These are phyloP conservation scores for Pichia sp. DNA, from an alignment of 1,139 yeast species.

Conservation along the genomic window DNA sequence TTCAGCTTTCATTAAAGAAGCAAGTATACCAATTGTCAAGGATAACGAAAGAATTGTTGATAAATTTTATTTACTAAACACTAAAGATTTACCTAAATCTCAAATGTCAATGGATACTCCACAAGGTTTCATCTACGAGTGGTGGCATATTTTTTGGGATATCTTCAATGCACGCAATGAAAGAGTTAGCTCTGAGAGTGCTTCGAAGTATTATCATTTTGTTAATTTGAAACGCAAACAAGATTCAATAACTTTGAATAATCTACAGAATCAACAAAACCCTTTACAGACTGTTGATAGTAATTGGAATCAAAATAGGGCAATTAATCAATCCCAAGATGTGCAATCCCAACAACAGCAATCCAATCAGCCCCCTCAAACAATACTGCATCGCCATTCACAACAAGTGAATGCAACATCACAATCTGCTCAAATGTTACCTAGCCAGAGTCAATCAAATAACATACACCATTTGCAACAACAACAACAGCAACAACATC, in stretches of 20 bases:
- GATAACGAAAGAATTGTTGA: constrained; percentile 16
- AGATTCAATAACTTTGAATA: constrained; percentile 27
- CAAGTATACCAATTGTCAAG: constrained; percentile 29
- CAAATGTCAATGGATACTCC: constrained; percentile 69
- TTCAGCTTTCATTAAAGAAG: constrained; percentile 58
- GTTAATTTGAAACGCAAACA: constrained; percentile 60
- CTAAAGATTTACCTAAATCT: constrained; percentile 37
- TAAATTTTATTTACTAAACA: not conserved
- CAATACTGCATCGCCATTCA: not conserved
- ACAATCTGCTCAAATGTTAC: not conserved
- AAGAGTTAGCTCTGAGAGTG: constrained; percentile 53
- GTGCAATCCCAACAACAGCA: constrained; percentile 12
- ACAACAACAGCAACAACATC: not conserved
- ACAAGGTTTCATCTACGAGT: constrained; percentile 79
- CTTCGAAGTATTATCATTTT: constrained; percentile 66
- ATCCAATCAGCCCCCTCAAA: constrained; percentile 1
- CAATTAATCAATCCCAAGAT: not conserved
- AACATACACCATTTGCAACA: constrained; percentile 1
- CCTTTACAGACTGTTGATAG: not conserved
- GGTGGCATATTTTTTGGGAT: constrained; percentile 99
- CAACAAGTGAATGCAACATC: not conserved
- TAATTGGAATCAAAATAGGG: constrained; percentile 8
- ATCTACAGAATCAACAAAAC: not conserved
- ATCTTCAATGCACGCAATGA: constrained; percentile 76
- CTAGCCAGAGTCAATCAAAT: not conserved